Evolutionary conservation across 192 early-diverging fungal species (phyloP).

Genomic region (Linnemannia hyalina): DNA sequence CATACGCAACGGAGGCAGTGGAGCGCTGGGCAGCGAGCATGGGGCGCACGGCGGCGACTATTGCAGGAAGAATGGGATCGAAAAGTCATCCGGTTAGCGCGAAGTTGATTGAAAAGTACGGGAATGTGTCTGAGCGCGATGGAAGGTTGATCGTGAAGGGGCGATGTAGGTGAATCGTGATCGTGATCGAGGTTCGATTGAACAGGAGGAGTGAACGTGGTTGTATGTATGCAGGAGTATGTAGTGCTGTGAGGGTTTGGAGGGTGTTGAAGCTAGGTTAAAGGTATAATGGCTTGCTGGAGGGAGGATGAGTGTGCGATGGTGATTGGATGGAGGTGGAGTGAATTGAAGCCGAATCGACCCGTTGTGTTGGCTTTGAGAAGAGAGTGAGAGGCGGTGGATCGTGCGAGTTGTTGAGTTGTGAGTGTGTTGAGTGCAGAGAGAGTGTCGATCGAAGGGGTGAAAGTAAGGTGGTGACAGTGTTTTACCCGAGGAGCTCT

Average conservation of each 20-base stretch:
- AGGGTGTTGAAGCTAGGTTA: not conserved
- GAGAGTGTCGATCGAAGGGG: not conserved
- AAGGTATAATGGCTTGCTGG: not conserved
- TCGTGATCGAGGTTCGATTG: not conserved
- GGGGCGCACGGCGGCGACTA: conserved; percentile 59
- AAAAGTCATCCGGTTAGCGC: not conserved
- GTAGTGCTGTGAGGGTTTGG: not conserved
- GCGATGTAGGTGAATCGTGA: not conserved
- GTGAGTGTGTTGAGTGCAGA: not conserved
- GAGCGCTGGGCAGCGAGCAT: conserved; percentile 58
- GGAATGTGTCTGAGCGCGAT: not conserved
- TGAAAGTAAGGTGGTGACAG: not conserved
- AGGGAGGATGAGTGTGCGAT: not conserved
- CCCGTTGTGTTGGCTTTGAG: not conserved
- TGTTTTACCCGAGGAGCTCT: conserved; percentile 57
- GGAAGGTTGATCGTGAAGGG: not conserved
- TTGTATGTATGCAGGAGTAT: not conserved
- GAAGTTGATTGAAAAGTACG: not conserved
- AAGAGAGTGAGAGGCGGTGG: too few species aligned
- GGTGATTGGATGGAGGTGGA: not conserved
- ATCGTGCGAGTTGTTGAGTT: too few species aligned
- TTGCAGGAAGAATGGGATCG: not conserved
- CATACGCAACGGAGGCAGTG: conserved; percentile 56
- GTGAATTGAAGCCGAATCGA: not conserved
- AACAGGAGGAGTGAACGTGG: not conserved